Evolutionary conservation across 805 yeast genomes (phyloP).

Genomic region (Candida endomychidarum): DNA sequence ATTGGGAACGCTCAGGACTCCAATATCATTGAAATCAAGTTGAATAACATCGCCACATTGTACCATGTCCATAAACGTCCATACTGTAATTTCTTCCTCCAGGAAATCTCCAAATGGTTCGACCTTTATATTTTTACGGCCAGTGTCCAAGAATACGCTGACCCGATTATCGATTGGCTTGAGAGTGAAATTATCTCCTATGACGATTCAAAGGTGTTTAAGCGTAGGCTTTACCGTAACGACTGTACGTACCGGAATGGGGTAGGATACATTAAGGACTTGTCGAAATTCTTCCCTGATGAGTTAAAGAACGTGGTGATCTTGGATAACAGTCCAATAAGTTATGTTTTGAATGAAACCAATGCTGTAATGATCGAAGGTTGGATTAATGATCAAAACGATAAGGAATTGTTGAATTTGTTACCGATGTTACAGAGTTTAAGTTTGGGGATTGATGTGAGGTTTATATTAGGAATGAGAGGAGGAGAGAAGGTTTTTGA

Average conservation of each 20-base stretch:
- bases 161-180: slow-evolving; percentile 91
- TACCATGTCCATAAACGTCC: slow-evolving; percentile 94
- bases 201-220: slow-evolving; percentile 31
- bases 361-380: slow-evolving; percentile 95
- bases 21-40: slow-evolving; percentile 78
- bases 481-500: slow-evolving; percentile 68
- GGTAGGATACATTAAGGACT: slow-evolving; percentile 71
- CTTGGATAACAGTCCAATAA: slow-evolving; percentile 90
- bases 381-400: slow-evolving; percentile 97
- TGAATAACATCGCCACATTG: slow-evolving; percentile 69
- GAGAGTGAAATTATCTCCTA: slow-evolving; percentile 53
- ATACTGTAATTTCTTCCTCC: slow-evolving; percentile 79
- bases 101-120: slow-evolving; percentile 81
- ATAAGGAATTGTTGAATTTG: slow-evolving; percentile 75
- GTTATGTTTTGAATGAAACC: slow-evolving; percentile 77
- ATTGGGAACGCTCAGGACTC: slow-evolving; percentile 26
- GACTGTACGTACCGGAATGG: slow-evolving; percentile 78
- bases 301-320: slow-evolving; percentile 67
- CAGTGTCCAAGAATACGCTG: slow-evolving; percentile 91
- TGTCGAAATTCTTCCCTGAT: slow-evolving; percentile 49
- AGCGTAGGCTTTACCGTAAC: slow-evolving; percentile 68
- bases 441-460: slow-evolving; percentile 79
- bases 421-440: slow-evolving; percentile 78
- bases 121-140: slow-evolving; percentile 92
- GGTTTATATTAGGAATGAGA: slow-evolving; percentile 72